Evolutionary conservation across 1,139 yeast species (phyloP).

Genomic region (Hansenula lynferdii): DNA sequence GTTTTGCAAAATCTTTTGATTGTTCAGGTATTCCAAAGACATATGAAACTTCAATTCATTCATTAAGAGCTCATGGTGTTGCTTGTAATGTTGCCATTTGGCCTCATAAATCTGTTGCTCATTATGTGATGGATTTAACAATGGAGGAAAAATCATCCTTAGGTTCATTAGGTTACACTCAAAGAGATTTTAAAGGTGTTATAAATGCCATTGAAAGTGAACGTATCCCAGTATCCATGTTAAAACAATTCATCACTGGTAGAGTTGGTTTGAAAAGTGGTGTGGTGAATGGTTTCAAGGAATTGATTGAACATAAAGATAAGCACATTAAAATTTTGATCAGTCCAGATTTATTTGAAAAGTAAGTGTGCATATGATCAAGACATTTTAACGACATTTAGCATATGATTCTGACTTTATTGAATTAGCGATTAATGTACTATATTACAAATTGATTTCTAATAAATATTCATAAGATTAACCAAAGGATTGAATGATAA

Average conservation of each 20-base stretch:
- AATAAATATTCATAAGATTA: too few species aligned
- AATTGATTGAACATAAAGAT: conserved; percentile 41
- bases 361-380: background rate
- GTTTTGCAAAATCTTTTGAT: conserved; percentile 55
- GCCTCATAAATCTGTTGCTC: conserved; percentile 43
- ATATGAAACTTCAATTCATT: conserved; percentile 44
- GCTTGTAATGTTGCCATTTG: conserved; percentile 65
- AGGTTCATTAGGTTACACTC: conserved; percentile 48
- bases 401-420: too few species aligned
- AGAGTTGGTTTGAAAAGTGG: conserved; percentile 38
- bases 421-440: too few species aligned
- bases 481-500: too few species aligned
- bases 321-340: conserved; percentile 44
- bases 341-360: conserved; percentile 28
- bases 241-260: conserved; percentile 39
- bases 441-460: too few species aligned
- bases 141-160: conserved; percentile 39
- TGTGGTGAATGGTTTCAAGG: conserved; percentile 39
- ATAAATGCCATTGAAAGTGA: conserved; percentile 40
- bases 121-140: conserved; percentile 45
- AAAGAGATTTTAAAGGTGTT: conserved; percentile 45
- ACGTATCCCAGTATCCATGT: conserved; percentile 33
- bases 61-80: conserved; percentile 52
- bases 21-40: conserved; percentile 59
- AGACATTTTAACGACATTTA: background rate